Conservation (phyloP, 345 rosid species). For the Rhodamnia argentea region DNA sequence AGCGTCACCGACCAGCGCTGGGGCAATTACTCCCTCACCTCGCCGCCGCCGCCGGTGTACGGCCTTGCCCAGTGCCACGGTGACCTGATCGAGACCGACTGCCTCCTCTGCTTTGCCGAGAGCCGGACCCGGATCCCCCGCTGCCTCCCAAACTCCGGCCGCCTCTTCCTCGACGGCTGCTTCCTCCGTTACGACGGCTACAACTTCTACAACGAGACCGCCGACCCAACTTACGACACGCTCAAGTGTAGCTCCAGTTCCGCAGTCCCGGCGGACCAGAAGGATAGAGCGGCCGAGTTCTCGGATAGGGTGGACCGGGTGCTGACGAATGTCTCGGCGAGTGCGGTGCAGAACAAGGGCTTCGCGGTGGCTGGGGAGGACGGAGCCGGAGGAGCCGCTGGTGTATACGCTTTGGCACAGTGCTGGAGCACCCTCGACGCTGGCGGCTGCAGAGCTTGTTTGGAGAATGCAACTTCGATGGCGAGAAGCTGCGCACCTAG, state of each 20-base stretch:
- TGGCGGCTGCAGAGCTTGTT: constrained; percentile 39
- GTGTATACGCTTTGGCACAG: constrained; percentile 54
- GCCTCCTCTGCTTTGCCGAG: constrained; percentile 30
- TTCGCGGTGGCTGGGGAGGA: constrained; percentile 21
- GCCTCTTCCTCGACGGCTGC: constrained; percentile 59
- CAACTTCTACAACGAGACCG: constrained; percentile 34
- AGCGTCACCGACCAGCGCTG: background rate
- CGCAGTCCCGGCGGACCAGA: background rate
- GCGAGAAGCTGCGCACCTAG: constrained; percentile 31
- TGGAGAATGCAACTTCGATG: constrained; percentile 24
- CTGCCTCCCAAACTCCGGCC: constrained; percentile 31
- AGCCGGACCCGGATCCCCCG: constrained; percentile 8
- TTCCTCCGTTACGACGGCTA: constrained; percentile 47
- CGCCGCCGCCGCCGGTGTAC: constrained; percentile 12
- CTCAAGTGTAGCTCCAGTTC: constrained; percentile 10
- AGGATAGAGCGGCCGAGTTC: constrained; percentile 3
- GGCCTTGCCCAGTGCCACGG: constrained; percentile 34
- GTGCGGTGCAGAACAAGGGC: constrained; percentile 25
- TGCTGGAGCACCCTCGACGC: constrained; percentile 48
- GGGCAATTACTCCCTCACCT: constrained; percentile 7
- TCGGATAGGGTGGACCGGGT: constrained; percentile 11
- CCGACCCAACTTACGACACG: constrained; percentile 18
- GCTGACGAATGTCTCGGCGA: constrained; percentile 22
- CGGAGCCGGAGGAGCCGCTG: constrained; percentile 5
- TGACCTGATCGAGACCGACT: constrained; percentile 29